Conservation (phyloP, 148 eudicot genomes). For the Camellia granthamiana region DNA sequence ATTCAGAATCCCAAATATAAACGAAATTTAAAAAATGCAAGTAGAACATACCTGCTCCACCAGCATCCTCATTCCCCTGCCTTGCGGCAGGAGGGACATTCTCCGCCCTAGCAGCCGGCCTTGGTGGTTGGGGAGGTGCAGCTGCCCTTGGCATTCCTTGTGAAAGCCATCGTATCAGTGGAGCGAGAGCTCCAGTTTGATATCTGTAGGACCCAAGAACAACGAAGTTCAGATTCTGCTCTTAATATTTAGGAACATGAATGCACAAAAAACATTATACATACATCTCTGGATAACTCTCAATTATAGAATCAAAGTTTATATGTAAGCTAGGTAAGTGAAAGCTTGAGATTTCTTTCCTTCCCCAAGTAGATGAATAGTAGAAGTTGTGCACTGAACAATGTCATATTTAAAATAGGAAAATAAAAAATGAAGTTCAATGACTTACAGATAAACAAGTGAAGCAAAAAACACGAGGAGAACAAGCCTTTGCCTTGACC, state of each 20-base stretch:
- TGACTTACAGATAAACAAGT: slow-evolving; percentile 83
- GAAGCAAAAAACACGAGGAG: slow-evolving; percentile 84
- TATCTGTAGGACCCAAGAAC: slow-evolving; percentile 49
- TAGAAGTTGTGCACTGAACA: neutral
- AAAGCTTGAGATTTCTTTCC: neutral
- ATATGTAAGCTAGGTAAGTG: neutral
- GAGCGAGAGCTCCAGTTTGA: slow-evolving; percentile 97
- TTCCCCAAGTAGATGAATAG: neutral
- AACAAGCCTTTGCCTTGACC: slow-evolving; percentile 91
- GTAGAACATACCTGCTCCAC: slow-evolving; percentile 34
- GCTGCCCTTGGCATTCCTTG: slow-evolving; percentile 98
- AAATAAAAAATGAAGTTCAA: neutral
- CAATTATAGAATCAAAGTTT: neutral
- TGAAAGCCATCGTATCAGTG: slow-evolving; percentile 83
- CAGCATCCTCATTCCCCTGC: slow-evolving; percentile 42
- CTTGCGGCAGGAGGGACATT: slow-evolving; percentile 48
- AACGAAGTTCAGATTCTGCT: slow-evolving; percentile 3
- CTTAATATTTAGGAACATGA: neutral
- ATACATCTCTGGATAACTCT: neutral
- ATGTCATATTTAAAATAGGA: neutral
- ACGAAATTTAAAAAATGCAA: neutral
- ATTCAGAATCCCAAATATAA: neutral
- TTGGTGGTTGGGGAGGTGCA: slow-evolving; percentile 82
- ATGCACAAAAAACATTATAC: neutral
- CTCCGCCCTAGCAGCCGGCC: slow-evolving; percentile 70